These are phyloP conservation scores for Rhodomyrtus tomentosa DNA, from an alignment of 345 rosid species.

Conservation along the genomic window DNA sequence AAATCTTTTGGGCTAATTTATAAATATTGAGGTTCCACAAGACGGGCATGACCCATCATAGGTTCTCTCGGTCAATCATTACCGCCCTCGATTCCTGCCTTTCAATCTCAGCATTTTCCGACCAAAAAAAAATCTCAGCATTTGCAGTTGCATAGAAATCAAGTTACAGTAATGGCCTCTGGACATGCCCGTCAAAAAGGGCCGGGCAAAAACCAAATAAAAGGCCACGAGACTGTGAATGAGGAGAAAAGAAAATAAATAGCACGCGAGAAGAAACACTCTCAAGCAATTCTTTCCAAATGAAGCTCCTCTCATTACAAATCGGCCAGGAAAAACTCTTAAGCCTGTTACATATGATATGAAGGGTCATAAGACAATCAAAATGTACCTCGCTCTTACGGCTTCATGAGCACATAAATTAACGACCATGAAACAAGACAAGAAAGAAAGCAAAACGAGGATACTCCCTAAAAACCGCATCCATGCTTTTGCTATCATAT, in stretches of 20 bases:
- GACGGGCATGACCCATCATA: neutral
- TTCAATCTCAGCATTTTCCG: neutral
- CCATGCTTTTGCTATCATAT: slow-evolving; percentile 17
- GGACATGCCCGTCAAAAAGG: neutral
- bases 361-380: slow-evolving; percentile 4
- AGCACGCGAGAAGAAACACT: neutral
- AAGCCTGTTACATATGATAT: neutral
- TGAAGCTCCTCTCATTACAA: neutral
- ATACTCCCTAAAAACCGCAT: slow-evolving; percentile 57
- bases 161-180: neutral
- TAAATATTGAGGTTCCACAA: neutral
- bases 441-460: slow-evolving; percentile 24
- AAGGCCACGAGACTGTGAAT: neutral
- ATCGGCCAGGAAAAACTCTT: neutral
- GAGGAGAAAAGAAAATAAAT: neutral
- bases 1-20: neutral
- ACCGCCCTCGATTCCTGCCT: neutral
- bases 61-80: neutral
- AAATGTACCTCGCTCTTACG: slow-evolving; percentile 6
- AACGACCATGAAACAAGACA: neutral
- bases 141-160: neutral
- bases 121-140: neutral
- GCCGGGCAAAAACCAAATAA: neutral
- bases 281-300: neutral
- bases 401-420: slow-evolving; percentile 13